Conservation (phyloP, 225 moss, liverwort and hornwort genomes). For the Rhytidiadelphus loreus region DNA sequence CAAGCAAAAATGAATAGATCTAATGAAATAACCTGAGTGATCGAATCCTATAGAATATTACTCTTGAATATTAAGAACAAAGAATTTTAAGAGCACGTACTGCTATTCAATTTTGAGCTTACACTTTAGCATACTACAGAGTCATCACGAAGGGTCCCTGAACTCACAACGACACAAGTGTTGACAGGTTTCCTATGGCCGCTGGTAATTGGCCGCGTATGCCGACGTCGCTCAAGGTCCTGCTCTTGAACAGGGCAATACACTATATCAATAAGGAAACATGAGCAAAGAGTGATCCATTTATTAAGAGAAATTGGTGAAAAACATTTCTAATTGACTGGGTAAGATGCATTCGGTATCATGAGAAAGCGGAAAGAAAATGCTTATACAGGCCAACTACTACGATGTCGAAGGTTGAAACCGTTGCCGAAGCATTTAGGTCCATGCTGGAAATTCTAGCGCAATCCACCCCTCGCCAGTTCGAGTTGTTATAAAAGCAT, state of each 20-base stretch:
- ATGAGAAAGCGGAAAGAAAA: background rate
- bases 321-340: background rate
- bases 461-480: background rate
- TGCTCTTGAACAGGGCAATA: background rate
- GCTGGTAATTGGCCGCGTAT: background rate
- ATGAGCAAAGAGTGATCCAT: background rate
- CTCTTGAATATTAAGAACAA: no score
- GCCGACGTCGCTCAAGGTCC: background rate
- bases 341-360: background rate
- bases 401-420: background rate
- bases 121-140: background rate
- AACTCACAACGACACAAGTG: constrained; percentile 4
- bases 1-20: background rate
- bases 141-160: background rate
- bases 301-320: background rate
- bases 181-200: background rate
- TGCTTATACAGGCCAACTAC: background rate
- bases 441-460: background rate
- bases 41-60: background rate
- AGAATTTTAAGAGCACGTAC: background rate
- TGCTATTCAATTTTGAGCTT: background rate
- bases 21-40: background rate
- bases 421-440: background rate
- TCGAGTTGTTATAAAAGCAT: background rate
- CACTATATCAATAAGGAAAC: background rate